Conservation (phyloP, 2,329 filamentous ascomycete genomes). For the Exophiala spinifera region DNA sequence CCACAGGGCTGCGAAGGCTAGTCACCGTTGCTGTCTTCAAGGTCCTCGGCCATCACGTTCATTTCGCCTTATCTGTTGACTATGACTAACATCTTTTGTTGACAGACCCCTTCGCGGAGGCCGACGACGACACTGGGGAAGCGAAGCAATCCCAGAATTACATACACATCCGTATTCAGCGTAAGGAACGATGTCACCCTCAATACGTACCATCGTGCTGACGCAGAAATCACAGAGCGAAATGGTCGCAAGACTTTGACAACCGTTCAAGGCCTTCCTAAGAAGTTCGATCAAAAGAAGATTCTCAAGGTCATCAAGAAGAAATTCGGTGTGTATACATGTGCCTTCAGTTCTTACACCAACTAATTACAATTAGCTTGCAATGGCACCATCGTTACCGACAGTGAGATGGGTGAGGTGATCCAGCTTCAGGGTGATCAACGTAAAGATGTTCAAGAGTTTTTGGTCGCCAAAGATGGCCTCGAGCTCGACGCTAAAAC, state of each 20-base stretch:
- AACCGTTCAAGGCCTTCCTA: slow-evolving; percentile 96
- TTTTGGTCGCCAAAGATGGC: slow-evolving; percentile 90
- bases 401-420: slow-evolving; percentile 97
- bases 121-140: slow-evolving; percentile 98
- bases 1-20: no score
- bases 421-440: slow-evolving; percentile 99
- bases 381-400: slow-evolving; percentile 99
- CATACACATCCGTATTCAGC: slow-evolving; percentile 99
- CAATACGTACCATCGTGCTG: slow-evolving; percentile 4
- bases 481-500: slow-evolving; percentile 92
- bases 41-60: neutral
- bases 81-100: slow-evolving; percentile 13
- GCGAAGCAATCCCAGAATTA: slow-evolving; percentile 95
- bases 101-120: slow-evolving; percentile 99
- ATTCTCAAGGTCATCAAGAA: slow-evolving; percentile 99
- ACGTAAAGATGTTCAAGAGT: slow-evolving; percentile 97
- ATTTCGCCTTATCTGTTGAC: neutral
- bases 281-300: slow-evolving; percentile 99
- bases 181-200: slow-evolving; percentile 56
- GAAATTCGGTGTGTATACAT: slow-evolving; percentile 72
- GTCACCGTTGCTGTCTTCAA: neutral
- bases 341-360: neutral
- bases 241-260: slow-evolving; percentile 99
- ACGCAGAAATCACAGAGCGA: slow-evolving; percentile 65
- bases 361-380: slow-evolving; percentile 82